Base-by-base conservation (phyloP, 169 alveolate genomes). In the Toxoplasma gondii region DNA sequence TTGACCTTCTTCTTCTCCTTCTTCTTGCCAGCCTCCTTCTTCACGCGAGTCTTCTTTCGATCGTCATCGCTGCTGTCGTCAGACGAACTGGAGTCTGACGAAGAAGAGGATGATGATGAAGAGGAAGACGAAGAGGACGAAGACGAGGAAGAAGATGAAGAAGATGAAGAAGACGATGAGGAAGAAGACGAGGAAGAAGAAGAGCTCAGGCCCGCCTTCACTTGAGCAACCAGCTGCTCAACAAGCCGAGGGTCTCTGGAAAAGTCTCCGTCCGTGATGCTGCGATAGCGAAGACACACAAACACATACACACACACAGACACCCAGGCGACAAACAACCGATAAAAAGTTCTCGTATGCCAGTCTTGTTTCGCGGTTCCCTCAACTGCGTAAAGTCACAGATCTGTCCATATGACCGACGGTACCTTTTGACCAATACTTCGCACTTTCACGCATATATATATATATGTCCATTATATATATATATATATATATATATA, bases 181-280 rank as follows among this genome's bases (percentile, higher is more conserved):
- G 90, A 82, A 43, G 90, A 82, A 39, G 90, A 82, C 9, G 90
- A 82, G 43, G 90, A 82, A 5, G 54, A 41, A 41, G 90, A 38
- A 41, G 90, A 38, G 41, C 69, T 24, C 9, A 43, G 1, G 54
- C 90, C 67, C n/a, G 41, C 12, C 90, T 43, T 38, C 67, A 82
- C 88, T 54, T 91, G 78, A 22, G 84, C 84, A 17, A 45, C 31
- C 7, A 91, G n/a, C 69, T 80, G 80, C 70, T 91, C 80, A 7
- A 81, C 91, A 0, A 91, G 91, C 7, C 94, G 94, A 0, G 91
- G 53, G 69, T 91, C 94, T 36, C 94, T 27, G 29, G 84, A 78
- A 67, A 16, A 91, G 53, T 91, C 94, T 54, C 94, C 94, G 45
- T 91, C 94, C 10, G 94, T 91, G 43, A 91, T 91, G 27, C 94